Conservation (phyloP, 495 filamentous ascomycete species). For the Lasiosphaeris hirsuta region DNA sequence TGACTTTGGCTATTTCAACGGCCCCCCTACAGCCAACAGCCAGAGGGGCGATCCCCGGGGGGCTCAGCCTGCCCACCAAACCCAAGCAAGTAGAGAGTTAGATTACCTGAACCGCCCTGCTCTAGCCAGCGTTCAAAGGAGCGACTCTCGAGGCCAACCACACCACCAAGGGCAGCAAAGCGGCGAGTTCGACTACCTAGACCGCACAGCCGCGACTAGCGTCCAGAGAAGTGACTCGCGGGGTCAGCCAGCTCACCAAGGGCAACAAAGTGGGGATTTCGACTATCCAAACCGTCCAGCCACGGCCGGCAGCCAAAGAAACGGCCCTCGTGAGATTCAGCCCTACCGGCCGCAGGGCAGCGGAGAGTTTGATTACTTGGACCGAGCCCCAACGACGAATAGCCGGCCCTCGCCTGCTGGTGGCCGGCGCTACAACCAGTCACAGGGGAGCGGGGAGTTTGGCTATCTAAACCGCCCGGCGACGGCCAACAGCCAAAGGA, state of each 20-base stretch:
- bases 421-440: constrained; percentile 6
- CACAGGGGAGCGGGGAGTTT: constrained; percentile 9
- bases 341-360: background rate
- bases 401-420: background rate
- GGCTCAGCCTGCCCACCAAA: constrained; percentile 1
- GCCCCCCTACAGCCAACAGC: constrained; percentile 24
- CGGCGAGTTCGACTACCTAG: constrained; percentile 2
- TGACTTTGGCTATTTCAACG: constrained; percentile 14
- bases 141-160: background rate
- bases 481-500: constrained; percentile 24
- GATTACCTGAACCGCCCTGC: constrained; percentile 5
- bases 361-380: background rate
- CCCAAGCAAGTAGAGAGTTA: background rate
- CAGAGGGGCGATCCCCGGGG: constrained; percentile 14
- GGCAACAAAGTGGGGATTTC: background rate
- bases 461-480: constrained; percentile 19
- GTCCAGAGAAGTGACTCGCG: background rate
- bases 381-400: background rate
- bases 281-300: constrained; percentile 4
- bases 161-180: background rate
- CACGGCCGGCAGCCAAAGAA: background rate
- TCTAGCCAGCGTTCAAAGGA: background rate
- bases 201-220: background rate
- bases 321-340: background rate
- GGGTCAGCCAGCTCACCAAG: background rate